Evolutionary conservation across 306 rosid species (phyloP).

Genomic region (Cucurbita maxima): DNA sequence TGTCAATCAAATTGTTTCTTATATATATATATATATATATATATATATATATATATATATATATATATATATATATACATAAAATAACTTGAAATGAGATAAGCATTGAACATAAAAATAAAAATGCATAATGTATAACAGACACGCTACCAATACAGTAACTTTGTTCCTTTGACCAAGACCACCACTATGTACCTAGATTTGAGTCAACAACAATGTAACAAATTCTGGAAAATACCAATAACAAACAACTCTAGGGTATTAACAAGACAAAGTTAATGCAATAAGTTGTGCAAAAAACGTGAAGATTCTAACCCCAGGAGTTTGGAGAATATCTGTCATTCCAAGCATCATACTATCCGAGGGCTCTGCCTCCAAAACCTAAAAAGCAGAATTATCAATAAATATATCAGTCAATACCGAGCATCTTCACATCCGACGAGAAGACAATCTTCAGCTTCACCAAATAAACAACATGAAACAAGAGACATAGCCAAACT

Average conservation of each 20-base stretch:
- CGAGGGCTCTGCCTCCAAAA: constrained; percentile 40
- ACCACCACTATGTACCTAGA: not conserved
- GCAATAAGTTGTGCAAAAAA: not conserved
- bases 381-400: constrained; percentile 23
- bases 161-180: not conserved
- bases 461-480: not conserved
- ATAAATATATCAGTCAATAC: constrained; percentile 1
- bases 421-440: not conserved
- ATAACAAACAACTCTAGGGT: not conserved
- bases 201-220: not conserved
- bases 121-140: not conserved
- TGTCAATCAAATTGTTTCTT: too few species aligned
- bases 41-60: too few species aligned
- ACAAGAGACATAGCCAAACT: not conserved
- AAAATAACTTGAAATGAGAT: not conserved
- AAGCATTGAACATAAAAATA: not conserved
- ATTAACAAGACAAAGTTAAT: not conserved
- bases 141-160: not conserved
- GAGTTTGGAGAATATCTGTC: constrained; percentile 51
- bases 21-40: too few species aligned
- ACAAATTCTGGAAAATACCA: not conserved
- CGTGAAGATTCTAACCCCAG: constrained; percentile 42
- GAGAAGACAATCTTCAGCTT: not conserved
- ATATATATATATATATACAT: not conserved
- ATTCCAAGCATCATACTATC: constrained; percentile 36